Base-by-base conservation (phyloP, 306 rosid genomes). In the Glycine tomentella region DNA sequence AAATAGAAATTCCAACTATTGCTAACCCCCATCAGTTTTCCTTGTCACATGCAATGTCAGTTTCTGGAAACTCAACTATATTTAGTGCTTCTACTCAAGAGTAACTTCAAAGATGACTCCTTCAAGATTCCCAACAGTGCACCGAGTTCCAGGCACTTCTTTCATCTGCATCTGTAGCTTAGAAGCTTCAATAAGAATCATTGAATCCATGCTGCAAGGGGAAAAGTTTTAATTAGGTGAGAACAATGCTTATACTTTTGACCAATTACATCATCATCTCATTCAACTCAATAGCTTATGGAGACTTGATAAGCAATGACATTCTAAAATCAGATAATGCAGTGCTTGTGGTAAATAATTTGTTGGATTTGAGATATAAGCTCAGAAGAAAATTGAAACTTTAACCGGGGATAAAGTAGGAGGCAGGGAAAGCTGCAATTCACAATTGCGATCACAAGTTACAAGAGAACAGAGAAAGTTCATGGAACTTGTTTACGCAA, bases 81-180 rank as follows among this genome's bases (percentile, higher is more conserved):
- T 15, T 57, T 16, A 74, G 34, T 8, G 82, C 69, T 59, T 77
- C 72, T 86, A 82, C 20, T 86, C 53, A 65, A 92, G 88, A 17
- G 88, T 91, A 75, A 88, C 83, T 86, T 91, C 97, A 80, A 72
- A 95, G 87, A 92, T 88, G 51, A 88, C 90, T 78, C 98, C 97
- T 90, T 91, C 88, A 58, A 81, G 95, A 84, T 91, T 92, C 15
- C 89, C 81, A 49, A 90, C 81, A 12, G 82, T 58, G 1, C 87
- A 25, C 53, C 92, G 88, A 13, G 94, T 95, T 71, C 91, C 95
- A n/a, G 38, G 72, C 49, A 91, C 80, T 86, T 92, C 98, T 42
- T 75, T 91, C 89, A 95, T 91, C 81, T 79, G 87, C 94, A 95
- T 65, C 68, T 80, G 76, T 13, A 70, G 86, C 88, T 70, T 85